phyloP scores from a whole-genome alignment of 2,329 filamentous ascomycete genomes.

The Nigrograna mackinnonii region DNA sequence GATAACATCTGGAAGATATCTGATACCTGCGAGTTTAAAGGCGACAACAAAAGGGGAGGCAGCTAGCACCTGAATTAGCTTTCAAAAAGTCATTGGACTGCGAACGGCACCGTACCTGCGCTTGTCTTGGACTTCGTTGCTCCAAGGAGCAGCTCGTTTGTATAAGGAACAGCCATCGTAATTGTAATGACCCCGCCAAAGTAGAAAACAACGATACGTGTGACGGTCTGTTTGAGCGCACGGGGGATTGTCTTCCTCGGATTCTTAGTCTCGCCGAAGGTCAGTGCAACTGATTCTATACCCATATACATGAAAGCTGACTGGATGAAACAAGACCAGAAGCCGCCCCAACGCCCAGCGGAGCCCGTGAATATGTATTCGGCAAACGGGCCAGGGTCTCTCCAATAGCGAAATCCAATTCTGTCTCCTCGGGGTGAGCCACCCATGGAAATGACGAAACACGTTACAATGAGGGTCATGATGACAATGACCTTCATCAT shows the following conservation, averaged over 20 bases:
- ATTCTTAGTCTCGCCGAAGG: conserved; percentile 32
- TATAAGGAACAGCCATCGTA: no score
- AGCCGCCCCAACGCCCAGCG: conserved; percentile 65
- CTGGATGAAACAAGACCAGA: conserved; percentile 57
- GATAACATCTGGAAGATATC: background rate
- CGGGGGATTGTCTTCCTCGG: conserved; percentile 51
- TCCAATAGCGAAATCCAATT: conserved; percentile 70
- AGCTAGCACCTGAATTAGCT: no score
- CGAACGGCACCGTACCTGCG: no score
- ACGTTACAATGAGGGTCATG: conserved; percentile 29
- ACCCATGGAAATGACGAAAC: conserved; percentile 31
- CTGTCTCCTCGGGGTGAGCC: conserved; percentile 28
- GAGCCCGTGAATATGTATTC: conserved; percentile 52
- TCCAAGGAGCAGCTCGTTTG: no score
- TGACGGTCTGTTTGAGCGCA: conserved; percentile 57
- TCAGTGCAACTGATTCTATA: conserved; percentile 31
- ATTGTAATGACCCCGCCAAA: no score
- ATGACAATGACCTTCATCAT: conserved; percentile 47
- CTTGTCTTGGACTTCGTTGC: no score
- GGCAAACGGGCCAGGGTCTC: conserved; percentile 59
- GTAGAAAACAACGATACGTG: conserved; percentile 59
- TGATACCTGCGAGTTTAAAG: background rate
- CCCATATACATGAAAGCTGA: conserved; percentile 43
- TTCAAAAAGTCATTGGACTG: no score
- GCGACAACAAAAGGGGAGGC: background rate